phyloP scores from a whole-genome alignment of 495 filamentous ascomycete species.

The Articulospora tetracladia region DNA sequence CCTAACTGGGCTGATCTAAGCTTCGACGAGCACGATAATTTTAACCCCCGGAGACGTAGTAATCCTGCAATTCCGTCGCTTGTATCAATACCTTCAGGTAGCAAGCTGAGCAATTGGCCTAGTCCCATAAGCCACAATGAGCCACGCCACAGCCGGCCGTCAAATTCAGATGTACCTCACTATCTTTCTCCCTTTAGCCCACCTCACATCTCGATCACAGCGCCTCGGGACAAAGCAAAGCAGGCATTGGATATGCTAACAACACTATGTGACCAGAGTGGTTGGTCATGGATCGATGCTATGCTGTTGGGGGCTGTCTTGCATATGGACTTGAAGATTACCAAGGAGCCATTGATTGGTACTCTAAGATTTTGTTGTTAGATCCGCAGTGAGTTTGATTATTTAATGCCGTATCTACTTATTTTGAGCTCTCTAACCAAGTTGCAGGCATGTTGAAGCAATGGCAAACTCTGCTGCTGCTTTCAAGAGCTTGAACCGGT shows the following conservation, averaged over 20 bases:
- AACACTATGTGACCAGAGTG: conserved; percentile 78
- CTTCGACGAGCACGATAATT: conserved; percentile 2
- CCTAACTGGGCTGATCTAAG: conserved; percentile 12
- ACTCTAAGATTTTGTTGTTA: conserved; percentile 75
- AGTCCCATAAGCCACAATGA: background rate
- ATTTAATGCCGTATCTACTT: background rate
- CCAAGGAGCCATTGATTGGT: conserved; percentile 83
- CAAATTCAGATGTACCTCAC: conserved; percentile 18
- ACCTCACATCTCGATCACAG: background rate
- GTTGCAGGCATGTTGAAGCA: conserved; percentile 80
- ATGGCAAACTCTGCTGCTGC: conserved; percentile 92
- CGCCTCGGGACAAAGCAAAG: conserved; percentile 35
- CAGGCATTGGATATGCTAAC: conserved; percentile 76
- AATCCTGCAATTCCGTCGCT: background rate
- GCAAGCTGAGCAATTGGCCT: background rate
- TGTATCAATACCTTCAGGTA: background rate
- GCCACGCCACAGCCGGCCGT: background rate
- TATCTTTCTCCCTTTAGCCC: conserved; percentile 21
- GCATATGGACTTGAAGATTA: conserved; percentile 91
- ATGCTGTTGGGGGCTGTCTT: conserved; percentile 89
- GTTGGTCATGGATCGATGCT: conserved; percentile 93
- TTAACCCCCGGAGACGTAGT: background rate
- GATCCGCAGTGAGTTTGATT: conserved; percentile 63
- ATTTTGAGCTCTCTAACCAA: conserved; percentile 2
- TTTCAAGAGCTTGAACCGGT: conserved; percentile 74